Evolutionary conservation across 192 early-diverging fungal species (phyloP).

Genomic region (Coemansia asiatica): DNA sequence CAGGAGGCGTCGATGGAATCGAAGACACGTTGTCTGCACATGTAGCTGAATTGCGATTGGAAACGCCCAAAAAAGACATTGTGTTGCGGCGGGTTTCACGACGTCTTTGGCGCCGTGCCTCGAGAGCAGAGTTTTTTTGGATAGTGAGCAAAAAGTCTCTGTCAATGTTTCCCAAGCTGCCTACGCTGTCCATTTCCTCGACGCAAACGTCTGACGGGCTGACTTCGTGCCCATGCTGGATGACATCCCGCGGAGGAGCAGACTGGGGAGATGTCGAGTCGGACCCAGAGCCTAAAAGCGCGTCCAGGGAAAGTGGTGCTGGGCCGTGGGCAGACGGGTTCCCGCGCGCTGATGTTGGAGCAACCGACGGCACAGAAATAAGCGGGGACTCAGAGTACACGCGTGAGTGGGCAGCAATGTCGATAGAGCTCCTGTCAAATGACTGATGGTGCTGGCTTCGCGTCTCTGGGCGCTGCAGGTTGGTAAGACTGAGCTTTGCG

Average conservation of each 20-base stretch:
- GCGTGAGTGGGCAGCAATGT: conserved; percentile 38
- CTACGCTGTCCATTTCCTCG: conserved; percentile 5
- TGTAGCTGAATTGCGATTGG: not conserved
- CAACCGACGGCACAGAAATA: conserved; percentile 35
- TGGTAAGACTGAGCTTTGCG: conserved; percentile 50
- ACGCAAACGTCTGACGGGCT: not conserved
- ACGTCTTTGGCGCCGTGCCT: conserved; percentile 47
- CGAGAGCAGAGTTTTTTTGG: conserved; percentile 48
- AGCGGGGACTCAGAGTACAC: conserved; percentile 43
- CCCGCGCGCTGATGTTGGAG: conserved; percentile 25
- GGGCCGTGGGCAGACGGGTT: not conserved
- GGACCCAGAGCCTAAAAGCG: conserved; percentile 3
- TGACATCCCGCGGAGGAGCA: not conserved
- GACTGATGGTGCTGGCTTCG: conserved; percentile 45
- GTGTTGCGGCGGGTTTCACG: conserved; percentile 52
- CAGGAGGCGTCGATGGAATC: not conserved
- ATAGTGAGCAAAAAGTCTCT: conserved; percentile 50
- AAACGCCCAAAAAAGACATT: conserved; percentile 31
- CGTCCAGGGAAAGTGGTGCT: conserved; percentile 17
- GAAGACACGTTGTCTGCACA: not conserved
- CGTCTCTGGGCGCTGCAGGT: conserved; percentile 44
- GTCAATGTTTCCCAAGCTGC: conserved; percentile 41
- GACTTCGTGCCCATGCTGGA: not conserved
- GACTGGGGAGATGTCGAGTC: not conserved
- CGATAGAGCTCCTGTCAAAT: conserved; percentile 43